Conservation (phyloP, 2,329 filamentous ascomycete genomes). For the Xylaria sp. region DNA sequence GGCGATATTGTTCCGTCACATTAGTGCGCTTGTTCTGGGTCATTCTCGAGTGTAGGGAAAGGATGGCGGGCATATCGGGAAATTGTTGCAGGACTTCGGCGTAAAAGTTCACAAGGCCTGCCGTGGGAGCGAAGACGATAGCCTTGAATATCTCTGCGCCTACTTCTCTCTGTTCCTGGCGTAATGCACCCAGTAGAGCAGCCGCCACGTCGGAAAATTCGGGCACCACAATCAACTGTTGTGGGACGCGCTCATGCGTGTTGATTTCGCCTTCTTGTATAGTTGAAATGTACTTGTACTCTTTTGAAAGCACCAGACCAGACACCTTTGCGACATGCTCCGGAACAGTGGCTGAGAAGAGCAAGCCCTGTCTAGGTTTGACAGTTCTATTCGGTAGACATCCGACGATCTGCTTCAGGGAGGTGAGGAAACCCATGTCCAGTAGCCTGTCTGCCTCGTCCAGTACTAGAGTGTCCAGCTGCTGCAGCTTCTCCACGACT, state of each 20-base stretch:
- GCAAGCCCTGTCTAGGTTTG: constrained; percentile 75
- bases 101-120: constrained; percentile 64
- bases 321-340: constrained; percentile 83
- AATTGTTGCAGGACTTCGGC: constrained; percentile 56
- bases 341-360: constrained; percentile 87
- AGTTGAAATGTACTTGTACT: constrained; percentile 85
- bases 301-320: constrained; percentile 71
- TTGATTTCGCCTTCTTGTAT: constrained; percentile 79
- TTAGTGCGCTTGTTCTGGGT: constrained; percentile 61
- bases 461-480: constrained; percentile 81
- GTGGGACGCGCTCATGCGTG: constrained; percentile 81
- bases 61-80: constrained; percentile 56
- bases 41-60: constrained; percentile 63
- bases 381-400: constrained; percentile 72
- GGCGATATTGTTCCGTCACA: constrained; percentile 73
- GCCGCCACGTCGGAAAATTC: constrained; percentile 74
- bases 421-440: constrained; percentile 85
- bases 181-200: constrained; percentile 68
- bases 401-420: constrained; percentile 79
- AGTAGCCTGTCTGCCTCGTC: constrained; percentile 86
- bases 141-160: constrained; percentile 75
- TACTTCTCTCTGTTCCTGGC: constrained; percentile 54
- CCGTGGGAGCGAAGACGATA: constrained; percentile 80
- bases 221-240: constrained; percentile 75
- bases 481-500: constrained; percentile 72